A percentile compares a stretch with the other conserved stretches of the same genome.
Evolutionary conservation across 208 protist species (phyloP).

Genomic region (Wallacemonas sp.): DNA sequence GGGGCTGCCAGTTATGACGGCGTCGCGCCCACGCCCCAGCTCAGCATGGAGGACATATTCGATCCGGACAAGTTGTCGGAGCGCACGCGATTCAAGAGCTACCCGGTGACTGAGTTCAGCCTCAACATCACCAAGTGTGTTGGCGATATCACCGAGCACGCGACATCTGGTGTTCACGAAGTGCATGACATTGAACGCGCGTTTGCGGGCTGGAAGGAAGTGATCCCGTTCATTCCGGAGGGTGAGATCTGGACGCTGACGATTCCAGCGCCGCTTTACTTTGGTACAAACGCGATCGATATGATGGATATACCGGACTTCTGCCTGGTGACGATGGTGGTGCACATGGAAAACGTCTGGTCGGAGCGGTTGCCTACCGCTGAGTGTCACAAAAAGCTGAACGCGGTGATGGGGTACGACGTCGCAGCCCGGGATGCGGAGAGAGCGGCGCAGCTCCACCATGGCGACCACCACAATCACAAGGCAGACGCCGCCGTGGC

Average conservation of each 20-base stretch:
- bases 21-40: not conserved
- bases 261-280: slow-evolving; percentile 34
- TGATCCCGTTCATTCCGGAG: slow-evolving; percentile 49
- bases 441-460: too few species aligned
- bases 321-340: slow-evolving; percentile 24
- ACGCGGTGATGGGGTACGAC: slow-evolving; percentile 23
- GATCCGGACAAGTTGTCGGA: not conserved
- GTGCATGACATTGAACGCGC: slow-evolving; percentile 6
- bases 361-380: not conserved
- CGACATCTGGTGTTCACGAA: not conserved
- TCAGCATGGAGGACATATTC: not conserved
- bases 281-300: slow-evolving; percentile 27
- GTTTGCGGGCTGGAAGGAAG: slow-evolving; percentile 31
- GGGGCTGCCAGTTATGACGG: not conserved
- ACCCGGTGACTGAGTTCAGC: not conserved
- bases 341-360: slow-evolving; percentile 37
- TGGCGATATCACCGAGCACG: not conserved
- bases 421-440: slow-evolving; percentile 15
- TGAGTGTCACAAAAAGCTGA: slow-evolving; percentile 1
- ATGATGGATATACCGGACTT: slow-evolving; percentile 28
- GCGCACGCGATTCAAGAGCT: not conserved
- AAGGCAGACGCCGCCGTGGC: too few species aligned
- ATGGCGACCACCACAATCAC: too few species aligned
- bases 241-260: slow-evolving; percentile 55
- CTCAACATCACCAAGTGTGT: slow-evolving; percentile 6